phyloP scores from a whole-genome alignment of 306 rosid genomes.

The Castanospermum australe region DNA sequence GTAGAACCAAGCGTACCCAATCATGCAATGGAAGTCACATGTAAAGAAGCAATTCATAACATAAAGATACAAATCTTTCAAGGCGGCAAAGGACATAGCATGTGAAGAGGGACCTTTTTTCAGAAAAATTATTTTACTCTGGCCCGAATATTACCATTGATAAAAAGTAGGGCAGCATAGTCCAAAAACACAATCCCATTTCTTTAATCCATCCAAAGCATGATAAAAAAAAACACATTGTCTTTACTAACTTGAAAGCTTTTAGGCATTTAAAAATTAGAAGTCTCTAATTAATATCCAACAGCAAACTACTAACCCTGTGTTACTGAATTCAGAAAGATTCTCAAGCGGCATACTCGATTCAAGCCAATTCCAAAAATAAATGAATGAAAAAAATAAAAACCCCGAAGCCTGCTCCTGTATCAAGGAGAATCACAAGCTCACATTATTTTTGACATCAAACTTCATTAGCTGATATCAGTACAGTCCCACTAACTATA shows the following conservation, averaged over 20 bases:
- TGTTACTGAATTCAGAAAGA: no score
- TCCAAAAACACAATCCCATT: background rate
- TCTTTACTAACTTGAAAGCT: background rate
- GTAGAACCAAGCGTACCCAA: background rate
- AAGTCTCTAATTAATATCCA: background rate
- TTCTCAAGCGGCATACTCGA: no score
- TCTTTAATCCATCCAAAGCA: constrained; percentile 6
- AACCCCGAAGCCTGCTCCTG: background rate
- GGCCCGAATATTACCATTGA: background rate
- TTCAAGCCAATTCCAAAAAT: no score
- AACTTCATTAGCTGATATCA: background rate
- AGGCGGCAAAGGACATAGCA: background rate
- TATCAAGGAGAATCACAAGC: constrained; percentile 1
- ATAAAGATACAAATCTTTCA: constrained; percentile 3
- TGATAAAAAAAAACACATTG: background rate
- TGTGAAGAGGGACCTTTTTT: constrained; percentile 12
- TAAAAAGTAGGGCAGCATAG: background rate
- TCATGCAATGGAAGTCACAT: background rate
- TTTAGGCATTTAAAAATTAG: background rate
- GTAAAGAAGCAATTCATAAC: constrained; percentile 12
- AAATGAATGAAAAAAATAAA: background rate
- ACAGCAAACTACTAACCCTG: background rate
- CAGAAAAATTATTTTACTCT: constrained; percentile 15
- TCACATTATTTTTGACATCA: background rate
- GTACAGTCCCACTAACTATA: background rate